phyloP scores from a whole-genome alignment of 108 stramenopile species.

The Nitzschia sp. region DNA sequence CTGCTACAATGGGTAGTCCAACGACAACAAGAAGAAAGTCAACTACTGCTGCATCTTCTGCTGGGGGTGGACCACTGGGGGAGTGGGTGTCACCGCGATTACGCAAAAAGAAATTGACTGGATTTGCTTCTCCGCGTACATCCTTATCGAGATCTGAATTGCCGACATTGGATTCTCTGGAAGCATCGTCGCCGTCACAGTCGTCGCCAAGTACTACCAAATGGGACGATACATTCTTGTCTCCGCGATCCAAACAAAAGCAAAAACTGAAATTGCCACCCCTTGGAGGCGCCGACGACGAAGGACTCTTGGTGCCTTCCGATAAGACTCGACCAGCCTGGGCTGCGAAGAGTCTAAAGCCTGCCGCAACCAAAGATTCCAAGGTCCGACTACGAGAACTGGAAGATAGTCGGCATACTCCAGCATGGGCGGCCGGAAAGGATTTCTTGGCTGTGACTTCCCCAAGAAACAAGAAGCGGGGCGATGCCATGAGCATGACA shows the following conservation, averaged over 20 bases:
- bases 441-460: not conserved
- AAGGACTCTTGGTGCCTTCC: not conserved
- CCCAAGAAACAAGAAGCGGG: not conserved
- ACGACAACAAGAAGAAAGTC: not conserved
- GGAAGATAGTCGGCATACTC: no score
- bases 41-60: not conserved
- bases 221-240: constrained; percentile 1
- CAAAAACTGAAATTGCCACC: not conserved
- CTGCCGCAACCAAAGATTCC: not conserved
- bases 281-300: not conserved
- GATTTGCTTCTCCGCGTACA: no score
- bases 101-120: not conserved
- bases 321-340: not conserved
- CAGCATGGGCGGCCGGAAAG: constrained; percentile 2
- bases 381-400: not conserved
- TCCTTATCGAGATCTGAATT: not conserved
- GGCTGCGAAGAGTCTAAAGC: not conserved
- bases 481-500: constrained; percentile 1
- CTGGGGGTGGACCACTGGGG: no score
- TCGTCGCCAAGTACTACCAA: not conserved
- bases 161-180: not conserved
- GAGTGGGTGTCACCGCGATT: not conserved
- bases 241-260: not conserved
- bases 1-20: no score
- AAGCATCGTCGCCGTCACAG: not conserved